phyloP scores from a whole-genome alignment of 1,284 basidiomycete species.

The Psilocybe mexicana region DNA sequence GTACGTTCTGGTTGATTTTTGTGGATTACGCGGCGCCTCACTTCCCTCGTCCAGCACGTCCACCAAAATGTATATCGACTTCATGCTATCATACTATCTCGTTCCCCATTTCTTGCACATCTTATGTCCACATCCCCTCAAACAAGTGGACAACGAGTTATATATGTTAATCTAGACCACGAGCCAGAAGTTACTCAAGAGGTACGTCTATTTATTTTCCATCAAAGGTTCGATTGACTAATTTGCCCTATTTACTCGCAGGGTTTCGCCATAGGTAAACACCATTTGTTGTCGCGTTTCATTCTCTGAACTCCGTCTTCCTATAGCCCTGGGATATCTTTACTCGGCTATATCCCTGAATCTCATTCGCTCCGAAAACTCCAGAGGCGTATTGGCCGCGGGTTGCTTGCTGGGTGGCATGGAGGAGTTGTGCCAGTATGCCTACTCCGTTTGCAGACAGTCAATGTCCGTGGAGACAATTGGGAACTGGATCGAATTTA shows the following conservation, averaged over 20 bases:
- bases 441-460: constrained; percentile 75
- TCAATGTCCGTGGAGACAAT: constrained; percentile 76
- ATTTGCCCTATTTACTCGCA: constrained; percentile 32
- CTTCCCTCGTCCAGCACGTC: constrained; percentile 55
- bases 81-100: constrained; percentile 81
- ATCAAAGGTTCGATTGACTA: constrained; percentile 11
- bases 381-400: constrained; percentile 79
- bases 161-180: constrained; percentile 75
- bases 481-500: constrained; percentile 74
- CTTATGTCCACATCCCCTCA: constrained; percentile 77
- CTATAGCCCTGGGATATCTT: constrained; percentile 71
- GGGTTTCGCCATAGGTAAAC: constrained; percentile 72
- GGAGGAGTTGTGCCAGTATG: constrained; percentile 76
- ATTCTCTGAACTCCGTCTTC: constrained; percentile 10
- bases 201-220: constrained; percentile 47
- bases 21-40: constrained; percentile 6
- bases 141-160: constrained; percentile 56
- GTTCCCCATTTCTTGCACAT: constrained; percentile 83
- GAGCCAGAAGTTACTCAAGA: constrained; percentile 82
- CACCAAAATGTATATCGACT: constrained; percentile 73
- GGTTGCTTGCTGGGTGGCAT: constrained; percentile 82
- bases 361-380: constrained; percentile 72
- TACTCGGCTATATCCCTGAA: constrained; percentile 73
- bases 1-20: constrained; percentile 42
- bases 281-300: background rate